Base-by-base conservation (phyloP, 2,329 filamentous ascomycete genomes). In the Claviceps purpurea region DNA sequence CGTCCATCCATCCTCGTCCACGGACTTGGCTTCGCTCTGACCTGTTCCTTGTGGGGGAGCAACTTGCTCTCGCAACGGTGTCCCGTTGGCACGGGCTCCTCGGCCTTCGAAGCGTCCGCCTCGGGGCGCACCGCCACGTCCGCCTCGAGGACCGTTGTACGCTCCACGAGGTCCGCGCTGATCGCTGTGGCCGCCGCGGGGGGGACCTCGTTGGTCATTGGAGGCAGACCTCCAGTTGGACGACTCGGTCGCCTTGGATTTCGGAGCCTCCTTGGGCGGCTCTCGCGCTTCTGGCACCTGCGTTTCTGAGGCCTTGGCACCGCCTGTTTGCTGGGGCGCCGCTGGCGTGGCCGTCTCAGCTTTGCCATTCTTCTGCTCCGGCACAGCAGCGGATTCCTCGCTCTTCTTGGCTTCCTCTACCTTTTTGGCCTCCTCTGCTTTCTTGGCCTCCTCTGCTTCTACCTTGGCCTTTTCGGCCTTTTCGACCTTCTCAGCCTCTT, bases 1-100 rank as follows among this genome's bases (percentile, higher is more conserved):
- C 56, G 78, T 81, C 81, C 81, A 84, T 58, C 81, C 81, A 62
- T 84, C 80, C 40, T 79, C 79, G 47, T 79, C 76, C 49, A 70
- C 65, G 41, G 70, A 4, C 18, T 68, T 58, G 38, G 59, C 54
- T 51, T 62, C 58, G 40, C 59, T 64, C 40, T 59, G 64, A 34
- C 57, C 60, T 44, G 64, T 61, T 13, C 64, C 59, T 56, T 64
- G 59, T 22, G 41, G 18, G 58, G 66, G 55, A 53, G 56, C 67
- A 60, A 61, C 61, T 57, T 68, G 68, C 59, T 67, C 45, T 16
- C 45, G 65, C 48, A 62, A 61, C 54, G 71, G 60, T 11, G 69
- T 62, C 53, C 75, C 74, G 62, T 79, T 79, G 54, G 72, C 61
- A 40, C 76, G 76, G 44, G 70, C 41, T 50, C 50, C 69, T 52